A percentile compares a stretch with the other conserved stretches of the same genome.
phyloP scores from a whole-genome alignment of 2,329 filamentous ascomycete species.

The Microdochium bolleyi region DNA sequence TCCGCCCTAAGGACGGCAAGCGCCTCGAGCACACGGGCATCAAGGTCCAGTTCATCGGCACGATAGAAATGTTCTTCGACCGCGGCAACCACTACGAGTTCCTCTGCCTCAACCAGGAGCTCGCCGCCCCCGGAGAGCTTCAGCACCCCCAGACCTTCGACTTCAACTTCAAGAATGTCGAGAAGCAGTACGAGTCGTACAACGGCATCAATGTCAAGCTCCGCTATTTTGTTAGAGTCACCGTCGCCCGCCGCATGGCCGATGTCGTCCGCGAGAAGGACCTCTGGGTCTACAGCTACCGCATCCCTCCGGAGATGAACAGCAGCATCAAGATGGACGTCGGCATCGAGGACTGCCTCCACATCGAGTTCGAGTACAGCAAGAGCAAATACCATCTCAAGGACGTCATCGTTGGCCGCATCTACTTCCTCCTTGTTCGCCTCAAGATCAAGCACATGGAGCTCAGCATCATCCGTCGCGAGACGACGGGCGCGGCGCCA shows the following conservation, averaged over 20 bases:
- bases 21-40: constrained; percentile 96
- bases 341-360: constrained; percentile 96
- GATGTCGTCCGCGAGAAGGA: constrained; percentile 99
- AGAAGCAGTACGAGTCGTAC: constrained; percentile 99
- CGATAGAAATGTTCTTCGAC: constrained; percentile 99
- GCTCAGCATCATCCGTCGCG: constrained; percentile 89
- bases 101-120: constrained; percentile 90
- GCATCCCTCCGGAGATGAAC: constrained; percentile 96
- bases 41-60: constrained; percentile 99
- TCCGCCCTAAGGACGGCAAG: constrained; percentile 96
- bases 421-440: constrained; percentile 95
- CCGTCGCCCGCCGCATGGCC: constrained; percentile 92
- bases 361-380: constrained; percentile 99
- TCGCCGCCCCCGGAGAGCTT: constrained; percentile 92
- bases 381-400: constrained; percentile 99
- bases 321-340: constrained; percentile 99
- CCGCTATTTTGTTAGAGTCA: constrained; percentile 96
- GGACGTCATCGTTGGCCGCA: constrained; percentile 95
- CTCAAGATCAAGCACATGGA: constrained; percentile 99
- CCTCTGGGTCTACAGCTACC: constrained; percentile 98
- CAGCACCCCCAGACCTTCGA: constrained; percentile 98
- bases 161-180: constrained; percentile 99
- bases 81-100: constrained; percentile 99
- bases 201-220: constrained; percentile 99
- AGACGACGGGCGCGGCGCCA: constrained; percentile 91